phyloP scores from a whole-genome alignment of 2,329 filamentous ascomycete species.

The Scopulariopsis brevicaulis region DNA sequence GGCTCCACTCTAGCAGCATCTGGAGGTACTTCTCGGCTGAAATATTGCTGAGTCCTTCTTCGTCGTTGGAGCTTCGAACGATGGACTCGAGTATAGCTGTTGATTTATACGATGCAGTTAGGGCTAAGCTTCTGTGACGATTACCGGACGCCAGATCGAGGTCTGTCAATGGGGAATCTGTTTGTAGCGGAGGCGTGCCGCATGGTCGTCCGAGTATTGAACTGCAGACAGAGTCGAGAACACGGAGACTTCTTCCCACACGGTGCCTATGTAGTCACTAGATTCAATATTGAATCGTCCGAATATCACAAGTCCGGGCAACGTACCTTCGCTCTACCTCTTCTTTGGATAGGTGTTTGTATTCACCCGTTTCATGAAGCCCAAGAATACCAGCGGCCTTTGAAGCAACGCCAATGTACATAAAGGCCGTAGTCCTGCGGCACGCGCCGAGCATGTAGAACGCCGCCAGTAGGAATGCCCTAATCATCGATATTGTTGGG shows the following conservation, averaged over 20 bases:
- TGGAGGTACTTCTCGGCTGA: conserved; percentile 4
- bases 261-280: conserved; percentile 6
- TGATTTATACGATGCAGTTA: conserved; percentile 6
- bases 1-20: conserved; percentile 5
- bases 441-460: conserved; percentile 47
- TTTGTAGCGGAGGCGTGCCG: not conserved
- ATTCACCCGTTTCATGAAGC: conserved; percentile 24
- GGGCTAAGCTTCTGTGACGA: conserved; percentile 3
- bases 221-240: conserved; percentile 8
- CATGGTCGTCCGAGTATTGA: conserved; percentile 9
- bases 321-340: conserved; percentile 7
- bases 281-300: not conserved
- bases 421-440: conserved; percentile 42
- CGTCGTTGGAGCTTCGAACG: conserved; percentile 3
- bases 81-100: conserved; percentile 6
- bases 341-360: not conserved
- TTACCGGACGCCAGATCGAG: not conserved
- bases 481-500: conserved; percentile 35
- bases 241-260: conserved; percentile 11
- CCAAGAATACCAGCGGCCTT: conserved; percentile 39
- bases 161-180: not conserved
- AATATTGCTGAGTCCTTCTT: not conserved
- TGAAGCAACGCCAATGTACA: conserved; percentile 43
- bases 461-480: conserved; percentile 38
- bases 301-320: not conserved